Conservation (phyloP, 2,329 filamentous ascomycete species). For the Harringtonia aguacate region DNA sequence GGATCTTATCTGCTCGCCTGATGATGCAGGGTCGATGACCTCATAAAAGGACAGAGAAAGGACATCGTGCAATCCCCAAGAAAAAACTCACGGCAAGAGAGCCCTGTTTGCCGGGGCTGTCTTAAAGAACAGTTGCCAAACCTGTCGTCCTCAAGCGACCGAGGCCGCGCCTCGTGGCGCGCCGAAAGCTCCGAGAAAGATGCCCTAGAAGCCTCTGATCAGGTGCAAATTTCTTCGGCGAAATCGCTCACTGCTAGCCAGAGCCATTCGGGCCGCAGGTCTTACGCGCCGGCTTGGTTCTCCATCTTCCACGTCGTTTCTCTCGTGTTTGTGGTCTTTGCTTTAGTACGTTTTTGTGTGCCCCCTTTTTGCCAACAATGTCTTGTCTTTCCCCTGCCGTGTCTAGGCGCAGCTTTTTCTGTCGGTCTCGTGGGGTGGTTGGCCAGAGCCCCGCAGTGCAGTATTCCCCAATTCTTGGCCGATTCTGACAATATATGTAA, state of each 20-base stretch:
- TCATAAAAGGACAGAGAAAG: too few species aligned
- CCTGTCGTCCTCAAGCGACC: constrained; percentile 12
- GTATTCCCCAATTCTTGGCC: constrained; percentile 2
- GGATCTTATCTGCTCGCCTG: too few species aligned
- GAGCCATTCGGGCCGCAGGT: constrained; percentile 12
- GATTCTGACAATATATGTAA: neutral
- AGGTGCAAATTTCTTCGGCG: neutral
- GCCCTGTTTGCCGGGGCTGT: neutral
- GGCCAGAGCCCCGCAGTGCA: neutral
- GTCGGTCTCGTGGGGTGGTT: neutral
- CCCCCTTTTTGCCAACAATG: neutral
- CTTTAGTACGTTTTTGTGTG: constrained; percentile 10
- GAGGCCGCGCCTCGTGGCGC: constrained; percentile 17
- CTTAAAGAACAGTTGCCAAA: neutral
- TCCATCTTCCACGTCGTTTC: constrained; percentile 20
- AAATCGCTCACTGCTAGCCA: constrained; percentile 11
- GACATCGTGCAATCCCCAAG: too few species aligned
- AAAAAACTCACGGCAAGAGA: neutral
- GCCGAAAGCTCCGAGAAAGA: constrained; percentile 9
- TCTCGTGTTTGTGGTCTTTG: constrained; percentile 13
- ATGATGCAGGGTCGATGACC: too few species aligned
- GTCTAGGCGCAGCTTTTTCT: neutral
- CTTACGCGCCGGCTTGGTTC: constrained; percentile 6
- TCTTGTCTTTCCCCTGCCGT: neutral
- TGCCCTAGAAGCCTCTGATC: neutral